A percentile compares a stretch with the other conserved stretches of the same genome.
phyloP scores from a whole-genome alignment of 495 filamentous ascomycete genomes.

The Cryomyces minteri region DNA sequence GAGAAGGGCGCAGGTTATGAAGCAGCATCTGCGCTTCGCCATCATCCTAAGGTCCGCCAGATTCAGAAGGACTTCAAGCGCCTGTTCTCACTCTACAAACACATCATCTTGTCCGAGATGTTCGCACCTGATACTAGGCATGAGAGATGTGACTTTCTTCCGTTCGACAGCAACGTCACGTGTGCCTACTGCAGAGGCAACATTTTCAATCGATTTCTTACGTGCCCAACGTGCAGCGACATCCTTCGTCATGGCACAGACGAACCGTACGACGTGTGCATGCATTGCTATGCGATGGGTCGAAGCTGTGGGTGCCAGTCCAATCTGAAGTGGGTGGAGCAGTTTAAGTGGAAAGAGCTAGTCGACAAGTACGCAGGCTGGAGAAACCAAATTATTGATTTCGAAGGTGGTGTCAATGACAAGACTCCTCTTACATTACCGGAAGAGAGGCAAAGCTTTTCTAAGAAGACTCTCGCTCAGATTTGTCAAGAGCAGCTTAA shows the following conservation, averaged over 20 bases:
- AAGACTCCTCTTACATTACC: slow-evolving; percentile 44
- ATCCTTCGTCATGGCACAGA: slow-evolving; percentile 23
- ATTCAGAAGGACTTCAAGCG: slow-evolving; percentile 60
- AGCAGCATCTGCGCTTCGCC: slow-evolving; percentile 8
- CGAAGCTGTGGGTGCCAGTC: slow-evolving; percentile 79
- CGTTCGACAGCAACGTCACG: slow-evolving; percentile 74
- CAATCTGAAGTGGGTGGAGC: slow-evolving; percentile 75
- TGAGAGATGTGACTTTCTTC: slow-evolving; percentile 50
- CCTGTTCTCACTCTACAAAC: slow-evolving; percentile 57
- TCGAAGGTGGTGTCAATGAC: slow-evolving; percentile 40
- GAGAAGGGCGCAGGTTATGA: slow-evolving; percentile 15
- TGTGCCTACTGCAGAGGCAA: slow-evolving; percentile 94
- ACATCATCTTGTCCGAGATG: slow-evolving; percentile 67
- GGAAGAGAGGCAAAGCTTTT: slow-evolving; percentile 38
- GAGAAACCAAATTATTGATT: slow-evolving; percentile 52
- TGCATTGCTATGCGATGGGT: slow-evolving; percentile 93
- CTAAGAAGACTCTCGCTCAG: slow-evolving; percentile 64
- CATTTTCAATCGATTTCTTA: slow-evolving; percentile 93
- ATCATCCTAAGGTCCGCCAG: slow-evolving; percentile 38
- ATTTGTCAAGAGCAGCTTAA: slow-evolving; percentile 78
- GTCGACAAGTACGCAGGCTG: slow-evolving; percentile 61
- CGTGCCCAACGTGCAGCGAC: slow-evolving; percentile 58
- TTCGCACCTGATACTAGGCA: slow-evolving; percentile 43
- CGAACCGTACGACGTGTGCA: slow-evolving; percentile 72
- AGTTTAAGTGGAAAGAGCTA: slow-evolving; percentile 72